Conservation (phyloP, 2,329 filamentous ascomycete species). For the Xylariaceae sp. region DNA sequence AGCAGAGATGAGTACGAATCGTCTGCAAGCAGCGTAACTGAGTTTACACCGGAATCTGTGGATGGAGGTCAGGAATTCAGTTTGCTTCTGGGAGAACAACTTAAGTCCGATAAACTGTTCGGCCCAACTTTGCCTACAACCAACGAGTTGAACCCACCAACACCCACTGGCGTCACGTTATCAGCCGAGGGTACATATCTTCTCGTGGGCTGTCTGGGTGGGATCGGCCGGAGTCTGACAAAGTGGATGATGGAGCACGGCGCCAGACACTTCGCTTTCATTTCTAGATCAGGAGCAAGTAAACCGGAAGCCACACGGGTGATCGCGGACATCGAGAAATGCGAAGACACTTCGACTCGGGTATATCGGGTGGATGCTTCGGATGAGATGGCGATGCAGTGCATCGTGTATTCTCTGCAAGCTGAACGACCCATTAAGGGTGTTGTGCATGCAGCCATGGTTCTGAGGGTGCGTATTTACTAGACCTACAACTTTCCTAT, state of each 20-base stretch:
- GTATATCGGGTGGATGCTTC: conserved; percentile 12
- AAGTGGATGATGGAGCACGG: conserved; percentile 32
- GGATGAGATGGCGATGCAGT: conserved; percentile 6
- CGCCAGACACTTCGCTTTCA: conserved; percentile 30
- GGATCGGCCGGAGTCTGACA: conserved; percentile 33
- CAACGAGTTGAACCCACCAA: not conserved
- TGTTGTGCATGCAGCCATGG: conserved; percentile 27
- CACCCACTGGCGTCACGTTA: conserved; percentile 6
- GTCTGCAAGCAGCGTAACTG: too few relatives aligned
- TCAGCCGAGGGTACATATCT: conserved; percentile 24
- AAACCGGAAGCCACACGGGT: conserved; percentile 21
- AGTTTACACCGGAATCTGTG: too few relatives aligned
- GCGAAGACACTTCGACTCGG: conserved; percentile 4
- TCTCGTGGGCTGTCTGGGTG: conserved; percentile 35
- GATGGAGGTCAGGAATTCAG: not conserved
- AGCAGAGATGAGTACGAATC: too few relatives aligned
- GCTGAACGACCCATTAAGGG: conserved; percentile 20
- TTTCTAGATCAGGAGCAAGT: conserved; percentile 30
- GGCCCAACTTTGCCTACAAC: not conserved
- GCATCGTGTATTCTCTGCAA: conserved; percentile 8
- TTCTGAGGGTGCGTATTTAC: conserved; percentile 11
- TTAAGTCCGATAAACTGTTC: not conserved
- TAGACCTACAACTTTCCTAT: not conserved
- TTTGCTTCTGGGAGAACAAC: not conserved
- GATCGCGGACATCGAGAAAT: conserved; percentile 5